Conservation (phyloP, 164 flowering plant species). For the Stephania japonica region DNA sequence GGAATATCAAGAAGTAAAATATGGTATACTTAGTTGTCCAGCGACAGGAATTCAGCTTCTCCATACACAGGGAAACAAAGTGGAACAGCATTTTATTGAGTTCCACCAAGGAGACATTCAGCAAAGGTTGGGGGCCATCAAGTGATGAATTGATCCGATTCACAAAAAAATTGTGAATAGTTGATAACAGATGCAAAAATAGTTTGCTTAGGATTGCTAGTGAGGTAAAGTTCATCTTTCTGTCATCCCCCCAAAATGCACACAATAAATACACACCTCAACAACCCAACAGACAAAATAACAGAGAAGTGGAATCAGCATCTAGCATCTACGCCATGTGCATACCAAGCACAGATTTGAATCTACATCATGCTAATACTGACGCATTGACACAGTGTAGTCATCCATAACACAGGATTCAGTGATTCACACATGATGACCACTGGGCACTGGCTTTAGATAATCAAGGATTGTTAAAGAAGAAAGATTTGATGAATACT, state of each 20-base stretch:
- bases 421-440: too few species aligned
- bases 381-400: background rate
- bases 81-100: background rate
- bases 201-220: background rate
- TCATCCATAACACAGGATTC: background rate
- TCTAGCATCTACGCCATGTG: background rate
- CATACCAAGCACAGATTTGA: background rate
- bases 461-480: background rate
- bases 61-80: background rate
- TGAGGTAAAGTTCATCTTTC: background rate
- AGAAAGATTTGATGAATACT: constrained; percentile 34
- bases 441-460: background rate
- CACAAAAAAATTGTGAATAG: background rate
- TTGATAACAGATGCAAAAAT: background rate
- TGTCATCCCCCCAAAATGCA: too few species aligned
- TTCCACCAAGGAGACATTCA: background rate
- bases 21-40: background rate
- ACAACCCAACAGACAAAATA: too few species aligned
- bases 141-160: background rate
- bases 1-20: background rate
- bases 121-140: background rate
- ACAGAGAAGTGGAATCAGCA: background rate
- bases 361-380: background rate
- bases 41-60: background rate
- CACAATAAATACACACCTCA: too few species aligned